Conservation (phyloP, 345 rosid species). For the Anacardium occidentale region DNA sequence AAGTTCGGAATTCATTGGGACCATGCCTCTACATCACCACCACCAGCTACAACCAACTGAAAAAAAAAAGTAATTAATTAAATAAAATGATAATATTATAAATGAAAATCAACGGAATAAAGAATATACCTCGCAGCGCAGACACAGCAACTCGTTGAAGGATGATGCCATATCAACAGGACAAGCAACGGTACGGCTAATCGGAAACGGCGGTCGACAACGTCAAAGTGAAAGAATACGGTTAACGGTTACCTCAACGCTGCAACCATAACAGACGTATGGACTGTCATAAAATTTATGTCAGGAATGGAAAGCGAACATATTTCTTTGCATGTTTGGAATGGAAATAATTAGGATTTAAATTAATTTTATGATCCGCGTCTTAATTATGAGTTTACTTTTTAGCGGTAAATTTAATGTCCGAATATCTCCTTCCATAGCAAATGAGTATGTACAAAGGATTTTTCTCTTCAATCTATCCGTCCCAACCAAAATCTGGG, state of each 20-base stretch:
- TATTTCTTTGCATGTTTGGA: not conserved
- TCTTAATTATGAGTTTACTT: not conserved
- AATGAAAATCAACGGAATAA: not conserved
- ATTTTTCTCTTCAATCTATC: constrained; percentile 23
- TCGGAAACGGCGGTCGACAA: not conserved
- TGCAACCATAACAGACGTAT: constrained; percentile 24
- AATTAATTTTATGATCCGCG: not conserved
- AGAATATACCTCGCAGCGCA: constrained; percentile 13
- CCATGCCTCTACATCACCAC: not conserved
- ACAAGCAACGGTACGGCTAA: constrained; percentile 27
- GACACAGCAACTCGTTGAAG: not conserved
- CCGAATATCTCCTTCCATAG: constrained; percentile 48
- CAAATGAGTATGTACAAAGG: constrained; percentile 50
- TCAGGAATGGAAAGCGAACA: not conserved
- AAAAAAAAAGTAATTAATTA: not conserved
- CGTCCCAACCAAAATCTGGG: constrained; percentile 32
- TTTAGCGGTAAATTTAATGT: constrained; percentile 16
- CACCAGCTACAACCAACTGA: no score
- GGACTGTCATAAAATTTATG: not conserved
- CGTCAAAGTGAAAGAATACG: constrained; percentile 23
- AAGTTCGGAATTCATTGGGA: not conserved
- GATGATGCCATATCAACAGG: constrained; percentile 6
- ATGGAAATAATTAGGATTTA: not conserved
- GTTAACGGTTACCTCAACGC: constrained; percentile 22
- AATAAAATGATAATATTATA: not conserved